A percentile compares a stretch with the other conserved stretches of the same genome.
Evolutionary conservation across 331 rosid species (phyloP).

Genomic region (Quercus lobata): DNA sequence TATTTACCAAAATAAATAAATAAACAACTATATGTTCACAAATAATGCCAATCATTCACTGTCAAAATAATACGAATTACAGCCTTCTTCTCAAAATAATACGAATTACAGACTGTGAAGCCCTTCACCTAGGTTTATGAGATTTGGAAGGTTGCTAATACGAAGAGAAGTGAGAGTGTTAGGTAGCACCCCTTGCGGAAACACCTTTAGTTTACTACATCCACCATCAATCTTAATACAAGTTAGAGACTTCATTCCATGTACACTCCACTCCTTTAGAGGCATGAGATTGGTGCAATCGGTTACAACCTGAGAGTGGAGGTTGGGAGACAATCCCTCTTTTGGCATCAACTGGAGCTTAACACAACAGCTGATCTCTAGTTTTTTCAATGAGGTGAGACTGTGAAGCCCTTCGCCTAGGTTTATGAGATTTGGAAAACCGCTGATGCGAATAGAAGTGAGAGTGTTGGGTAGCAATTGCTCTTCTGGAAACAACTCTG

Average conservation of each 20-base stretch:
- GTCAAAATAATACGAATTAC: no score
- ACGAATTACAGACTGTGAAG: slow-evolving; percentile 7
- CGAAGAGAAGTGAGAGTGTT: no score
- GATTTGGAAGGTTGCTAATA: slow-evolving; percentile 3
- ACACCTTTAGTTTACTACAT: no score
- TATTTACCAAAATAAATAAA: no score
- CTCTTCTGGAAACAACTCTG: no score
- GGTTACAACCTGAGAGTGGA: background rate
- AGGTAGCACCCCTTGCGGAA: no score
- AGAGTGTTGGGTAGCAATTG: no score
- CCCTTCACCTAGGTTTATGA: slow-evolving; percentile 12
- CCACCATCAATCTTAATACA: no score
- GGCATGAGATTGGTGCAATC: background rate
- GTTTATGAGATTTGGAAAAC: background rate
- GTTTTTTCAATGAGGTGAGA: background rate
- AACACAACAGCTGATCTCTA: slow-evolving; percentile 23
- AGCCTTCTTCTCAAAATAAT: no score
- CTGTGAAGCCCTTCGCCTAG: slow-evolving; percentile 18
- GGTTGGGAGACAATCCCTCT: background rate
- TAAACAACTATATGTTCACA: no score
- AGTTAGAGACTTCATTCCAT: slow-evolving; percentile 5
- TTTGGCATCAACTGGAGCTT: slow-evolving; percentile 15
- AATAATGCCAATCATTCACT: no score
- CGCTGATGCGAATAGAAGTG: slow-evolving; percentile 17
- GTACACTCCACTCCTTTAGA: slow-evolving; percentile 9